Percentiles rank a stretch among this genome's conserved stretches.
phyloP scores from a whole-genome alignment of 257 asterid species.

The Scutellaria galericulata region DNA sequence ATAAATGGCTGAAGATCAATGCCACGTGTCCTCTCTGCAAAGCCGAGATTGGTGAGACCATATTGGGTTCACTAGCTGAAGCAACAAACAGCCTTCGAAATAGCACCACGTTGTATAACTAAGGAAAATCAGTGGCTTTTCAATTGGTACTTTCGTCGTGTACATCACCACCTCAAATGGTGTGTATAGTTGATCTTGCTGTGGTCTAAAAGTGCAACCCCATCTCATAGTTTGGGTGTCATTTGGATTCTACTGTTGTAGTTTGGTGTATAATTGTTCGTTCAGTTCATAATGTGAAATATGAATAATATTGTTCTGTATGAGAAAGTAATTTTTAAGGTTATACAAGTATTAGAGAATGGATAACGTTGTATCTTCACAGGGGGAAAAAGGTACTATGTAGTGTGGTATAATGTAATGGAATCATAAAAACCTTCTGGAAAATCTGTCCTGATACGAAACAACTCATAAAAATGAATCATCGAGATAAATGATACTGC shows the following conservation, averaged over 20 bases:
- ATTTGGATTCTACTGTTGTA: constrained; percentile 31
- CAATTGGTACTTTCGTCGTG: neutral
- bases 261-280: neutral
- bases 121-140: neutral
- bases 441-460: no score
- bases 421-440: no score
- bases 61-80: constrained; percentile 56
- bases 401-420: no score
- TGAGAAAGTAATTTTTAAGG: neutral
- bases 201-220: neutral
- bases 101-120: constrained; percentile 34
- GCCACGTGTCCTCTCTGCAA: constrained; percentile 95
- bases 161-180: neutral
- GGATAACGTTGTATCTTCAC: neutral
- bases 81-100: constrained; percentile 62
- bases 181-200: constrained; percentile 12
- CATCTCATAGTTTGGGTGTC: constrained; percentile 6
- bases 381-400: no score
- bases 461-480: no score
- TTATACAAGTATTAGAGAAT: neutral
- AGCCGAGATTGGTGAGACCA: constrained; percentile 80
- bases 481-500: no score
- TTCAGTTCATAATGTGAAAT: constrained; percentile 1
- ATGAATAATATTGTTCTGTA: neutral
- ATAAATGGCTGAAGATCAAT: constrained; percentile 91